These are phyloP conservation scores for Fraxinus velutina DNA, from an alignment of 305 asterid genomes.

Conservation along the genomic window DNA sequence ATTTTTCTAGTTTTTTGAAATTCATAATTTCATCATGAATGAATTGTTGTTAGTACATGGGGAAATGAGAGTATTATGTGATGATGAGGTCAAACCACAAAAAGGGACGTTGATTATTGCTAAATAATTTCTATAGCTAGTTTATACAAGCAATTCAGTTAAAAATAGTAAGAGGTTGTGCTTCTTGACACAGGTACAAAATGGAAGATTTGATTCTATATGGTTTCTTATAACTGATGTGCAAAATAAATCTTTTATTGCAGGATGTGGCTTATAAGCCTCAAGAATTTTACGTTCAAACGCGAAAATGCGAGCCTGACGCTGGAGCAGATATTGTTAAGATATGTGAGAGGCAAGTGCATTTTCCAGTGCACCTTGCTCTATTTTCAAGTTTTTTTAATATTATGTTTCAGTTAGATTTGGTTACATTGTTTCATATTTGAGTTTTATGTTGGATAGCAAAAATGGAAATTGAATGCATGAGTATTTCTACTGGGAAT, in stretches of 20 bases:
- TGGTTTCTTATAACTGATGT: background rate
- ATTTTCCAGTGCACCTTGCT: slow-evolving; percentile 15
- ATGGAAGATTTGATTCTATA: background rate
- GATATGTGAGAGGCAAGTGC: slow-evolving; percentile 74
- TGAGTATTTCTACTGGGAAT: background rate
- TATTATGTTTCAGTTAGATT: background rate
- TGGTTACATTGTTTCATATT: background rate
- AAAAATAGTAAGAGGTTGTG: background rate
- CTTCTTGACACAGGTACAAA: background rate
- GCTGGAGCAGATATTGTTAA: slow-evolving; percentile 70
- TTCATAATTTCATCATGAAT: background rate
- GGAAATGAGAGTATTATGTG: background rate
- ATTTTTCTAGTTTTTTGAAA: background rate
- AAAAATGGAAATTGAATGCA: background rate
- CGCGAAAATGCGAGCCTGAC: slow-evolving; percentile 80
- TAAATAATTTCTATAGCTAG: background rate
- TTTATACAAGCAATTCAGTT: background rate
- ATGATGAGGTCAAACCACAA: background rate
- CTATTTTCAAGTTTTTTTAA: background rate
- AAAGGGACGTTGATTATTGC: background rate
- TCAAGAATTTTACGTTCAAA: slow-evolving; percentile 67
- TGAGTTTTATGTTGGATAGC: background rate
- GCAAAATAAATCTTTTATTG: background rate
- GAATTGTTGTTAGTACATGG: background rate
- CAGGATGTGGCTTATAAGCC: slow-evolving; percentile 96